Base-by-base conservation (phyloP, 2,329 filamentous ascomycete genomes). In the Ophiosphaerella herpotricha region DNA sequence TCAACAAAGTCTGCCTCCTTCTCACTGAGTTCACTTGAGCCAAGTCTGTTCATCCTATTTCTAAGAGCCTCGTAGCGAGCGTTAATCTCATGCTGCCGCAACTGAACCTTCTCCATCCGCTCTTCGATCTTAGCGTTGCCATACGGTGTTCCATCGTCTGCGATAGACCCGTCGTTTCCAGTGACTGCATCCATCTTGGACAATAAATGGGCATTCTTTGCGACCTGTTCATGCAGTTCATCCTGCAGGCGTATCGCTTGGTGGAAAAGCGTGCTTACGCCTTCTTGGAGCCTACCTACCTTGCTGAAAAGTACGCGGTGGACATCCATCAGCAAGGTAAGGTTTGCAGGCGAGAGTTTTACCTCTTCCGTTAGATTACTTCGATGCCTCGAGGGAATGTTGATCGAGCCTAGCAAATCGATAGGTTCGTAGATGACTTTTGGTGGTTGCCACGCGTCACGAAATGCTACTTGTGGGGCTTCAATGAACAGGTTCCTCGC, bases 241-340 rank as follows among this genome's bases (percentile, higher is more conserved):
- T 79, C 76, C 61, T 87, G 85, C 23, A 92, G 78, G 39, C 84
- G 79, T 58, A 88, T 82, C 54, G 88, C 90, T 46, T 85, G 81
- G 23, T 85, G 79, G 74, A 91, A 92, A 5, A 92, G 77, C 61
- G 91, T 87, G 1, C 88, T 83, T 1, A 87, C 88, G 1, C 87
- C 88, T 37, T 82, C 76, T 13, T 88, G 87, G 9, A 92, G 78
- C 9, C 79, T 79, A 58, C 87, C 80, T 0, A 87, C 90, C 70
- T 92, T 88, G 8, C 82, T 80, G 54, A 85, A 85, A 5, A 92
- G 77, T 5, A 89, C 77, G 64, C 87, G 85, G 69, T 93, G 89
- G 0, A 85, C 85, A 51, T 89, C 85, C 24, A 87, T 88, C 58
- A 93, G 82, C 33, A 90, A 79, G 56, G 86, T 82, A 14, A 92